Evolutionary conservation across 768 basidiomycete species (phyloP), one percentile per base, ranked within the genome.

Genomic region (Lentinula edodes): DNA sequence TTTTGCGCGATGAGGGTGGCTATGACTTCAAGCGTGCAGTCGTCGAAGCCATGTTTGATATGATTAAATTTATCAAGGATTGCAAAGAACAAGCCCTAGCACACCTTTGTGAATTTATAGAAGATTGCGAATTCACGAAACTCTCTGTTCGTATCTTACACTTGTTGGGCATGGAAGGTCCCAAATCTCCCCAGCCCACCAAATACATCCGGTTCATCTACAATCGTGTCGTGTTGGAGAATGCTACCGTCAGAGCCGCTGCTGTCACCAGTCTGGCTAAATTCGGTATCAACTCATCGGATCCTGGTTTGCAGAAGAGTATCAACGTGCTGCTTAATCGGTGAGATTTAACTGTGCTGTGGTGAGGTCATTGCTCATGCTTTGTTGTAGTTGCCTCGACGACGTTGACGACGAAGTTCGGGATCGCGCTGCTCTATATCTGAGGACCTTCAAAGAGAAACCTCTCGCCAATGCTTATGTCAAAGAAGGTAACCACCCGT

Each of bases 121-220:
- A 99, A 75, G 97, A 99, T 72, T 99, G 97, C 83, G 97, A 99
- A 73, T 99, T 98, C 71, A 98, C 96, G 36, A 99, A 98, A 75
- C 86, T 99, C 54, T 97, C 95, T 35, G 97, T 99, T 64, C 91
- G 96, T 52, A 93, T 99, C 67, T 83, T 99, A 28, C 92, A 99
- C 71, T 78, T 99, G 41, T 86, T 99, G 52, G 97, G 97, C 38
- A 83, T 95, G 61, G 97, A 99, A 75, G 97, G 96, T 9, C 96
- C 97, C 36, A 92, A 93, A 71, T 89, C 95, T 34, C 87, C 90
- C n/a, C 91, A 97, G 73, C 97, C 97, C 10, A 89, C 93, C 56
- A 98, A 98, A 76, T 99, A 96, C 72, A 99, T 99, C 71, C 91
- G 97, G 48, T 98, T 95, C 80, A 99, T 99, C 70, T 99, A 99